Base-by-base conservation (phyloP, 805 yeast genomes). In the Yamadazyma laniorum region DNA sequence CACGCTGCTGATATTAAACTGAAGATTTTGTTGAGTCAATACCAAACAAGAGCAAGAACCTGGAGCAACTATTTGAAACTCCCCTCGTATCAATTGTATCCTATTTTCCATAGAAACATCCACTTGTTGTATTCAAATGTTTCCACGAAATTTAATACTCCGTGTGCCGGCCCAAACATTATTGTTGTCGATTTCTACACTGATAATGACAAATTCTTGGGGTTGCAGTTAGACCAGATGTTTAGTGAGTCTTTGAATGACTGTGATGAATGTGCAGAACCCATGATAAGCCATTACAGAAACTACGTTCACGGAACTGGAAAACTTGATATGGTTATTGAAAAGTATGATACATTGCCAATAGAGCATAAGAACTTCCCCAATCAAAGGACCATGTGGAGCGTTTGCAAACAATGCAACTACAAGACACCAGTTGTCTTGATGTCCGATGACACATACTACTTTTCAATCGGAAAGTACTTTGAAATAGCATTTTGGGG, bases 381-480 rank as follows among this genome's bases (percentile, higher is more conserved):
- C 27, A 60, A 58, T 32, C 79, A 81, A 9, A 79, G 95, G 29
- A 63, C 89, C 37, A 83, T 90, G 67, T 93, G 99, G 99, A 85
- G 95, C 55, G 80, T 75, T 48, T 93, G 99, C 58, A 85, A 83
- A 40, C 72, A 70, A 34, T 93, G 99, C 58, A 76, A 80, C 11
- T 75, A 72, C 25, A 70, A 82, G 0, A 80, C 95, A 2, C 93
- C 96, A 0, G 79, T 84, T 5, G 63, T 82, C 11, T 85, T 86
- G 14, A 79, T 95, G 82, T 84, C 85, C 50, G 91, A 88, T 34
- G 80, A 80, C 27, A 81, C 97, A 0, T 90, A 95, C 82, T 88
- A 82, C 52, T 82, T 81, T 47, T 91, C 98, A 0, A 82, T 93
- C 60, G 99, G 98, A 0, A 95, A 95, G 55, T 93, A 85, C 55